phyloP scores from a whole-genome alignment of 108 stramenopile species.

The Cyclotella sp. region DNA sequence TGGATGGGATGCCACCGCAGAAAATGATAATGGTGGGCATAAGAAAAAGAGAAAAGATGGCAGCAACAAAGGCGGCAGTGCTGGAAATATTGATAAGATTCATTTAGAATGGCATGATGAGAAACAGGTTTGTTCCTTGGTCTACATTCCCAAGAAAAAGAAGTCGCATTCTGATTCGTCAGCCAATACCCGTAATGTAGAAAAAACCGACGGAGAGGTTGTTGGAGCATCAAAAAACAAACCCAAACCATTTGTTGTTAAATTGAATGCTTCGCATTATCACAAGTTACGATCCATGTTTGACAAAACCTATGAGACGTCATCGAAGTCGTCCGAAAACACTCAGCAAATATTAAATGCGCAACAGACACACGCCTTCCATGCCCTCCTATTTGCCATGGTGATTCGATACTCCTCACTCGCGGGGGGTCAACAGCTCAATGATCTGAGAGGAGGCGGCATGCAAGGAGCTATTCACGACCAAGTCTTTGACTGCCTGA shows the following conservation, averaged over 20 bases:
- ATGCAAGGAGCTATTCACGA: conserved; percentile 85
- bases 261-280: conserved; percentile 65
- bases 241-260: conserved; percentile 69
- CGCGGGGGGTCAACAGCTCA: conserved; percentile 70
- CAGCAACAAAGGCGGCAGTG: conserved; percentile 10
- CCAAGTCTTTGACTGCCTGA: conserved; percentile 63
- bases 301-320: conserved; percentile 37
- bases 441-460: conserved; percentile 75
- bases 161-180: conserved; percentile 14
- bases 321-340: background rate
- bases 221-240: conserved; percentile 15
- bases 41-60: conserved; percentile 19
- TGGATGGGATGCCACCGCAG: conserved; percentile 5
- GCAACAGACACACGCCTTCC: conserved; percentile 54
- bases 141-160: conserved; percentile 53
- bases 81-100: conserved; percentile 42
- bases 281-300: conserved; percentile 64
- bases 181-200: background rate
- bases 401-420: conserved; percentile 76
- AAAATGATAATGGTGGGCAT: background rate
- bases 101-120: conserved; percentile 57
- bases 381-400: conserved; percentile 59
- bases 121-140: conserved; percentile 37
- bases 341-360: background rate
- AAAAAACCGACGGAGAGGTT: background rate